Base-by-base conservation (phyloP, 345 rosid genomes). In the Corchorus capsularis region DNA sequence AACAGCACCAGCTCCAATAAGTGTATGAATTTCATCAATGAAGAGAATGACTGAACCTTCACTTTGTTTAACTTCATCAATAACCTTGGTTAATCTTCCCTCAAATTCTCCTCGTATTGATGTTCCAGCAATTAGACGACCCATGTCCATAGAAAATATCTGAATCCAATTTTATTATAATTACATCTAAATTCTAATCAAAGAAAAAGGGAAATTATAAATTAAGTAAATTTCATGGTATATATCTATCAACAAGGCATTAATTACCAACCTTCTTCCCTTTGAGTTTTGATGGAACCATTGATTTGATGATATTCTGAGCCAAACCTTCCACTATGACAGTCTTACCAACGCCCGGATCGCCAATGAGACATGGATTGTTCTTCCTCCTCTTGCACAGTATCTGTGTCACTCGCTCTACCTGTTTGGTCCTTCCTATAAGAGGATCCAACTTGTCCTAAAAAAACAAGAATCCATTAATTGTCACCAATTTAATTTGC, bases 11-110 rank as follows among this genome's bases (percentile, higher is more conserved):
- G 69, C 78, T 50, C 82, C 83, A 11, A 79, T 62, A 3, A 85
- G 66, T 8, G 76, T 79, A 35, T 82, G 87, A 8, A 85, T 12
- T 57, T 82, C 85, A 52, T 85, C 87, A 14, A 85, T 82, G 64
- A 82, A 85, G 34, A 85, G 65, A n/a, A 82, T 79, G 2, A 84
- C 77, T 1, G 1, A 16, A 52, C 74, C 83, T 15, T 79, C 32
- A 17, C 75, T 73, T 32, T 15, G 52, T 9, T 74, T 77, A 2
- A 79, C 81, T 72, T 85, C 85, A 5, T 79, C 81, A 0, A 82
- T 27, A 2, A 85, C n/a, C 50, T 13, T 45, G 0, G 17, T 34
- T 63, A 15, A 82, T 47, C 59, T 78, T 75, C 27, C 76, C 77
- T 63, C 83, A 11, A 79, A 82, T 6, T 84, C 80, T 19, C 87